Percentiles rank a stretch among this genome's conserved stretches.
Evolutionary conservation across 305 asterid species (phyloP).

Genomic region (Rubia tinctorum): DNA sequence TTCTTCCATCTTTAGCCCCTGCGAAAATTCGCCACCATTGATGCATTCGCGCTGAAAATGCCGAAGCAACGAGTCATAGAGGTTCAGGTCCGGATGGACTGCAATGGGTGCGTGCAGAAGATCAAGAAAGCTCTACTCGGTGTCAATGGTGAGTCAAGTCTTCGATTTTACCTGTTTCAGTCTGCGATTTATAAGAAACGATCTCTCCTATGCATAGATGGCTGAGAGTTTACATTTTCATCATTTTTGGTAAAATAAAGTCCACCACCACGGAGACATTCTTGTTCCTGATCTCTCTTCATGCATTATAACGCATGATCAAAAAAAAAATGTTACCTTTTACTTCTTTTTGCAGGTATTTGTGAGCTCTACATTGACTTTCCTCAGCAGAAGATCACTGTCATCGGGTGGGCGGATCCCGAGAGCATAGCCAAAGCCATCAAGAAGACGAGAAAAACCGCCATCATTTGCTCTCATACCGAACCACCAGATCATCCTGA

Average conservation of each 20-base stretch:
- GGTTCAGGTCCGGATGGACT: slow-evolving; percentile 81
- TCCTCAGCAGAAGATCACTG: slow-evolving; percentile 68
- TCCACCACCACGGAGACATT: too few relatives aligned
- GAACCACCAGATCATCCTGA: slow-evolving; percentile 49
- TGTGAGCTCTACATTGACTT: slow-evolving; percentile 67
- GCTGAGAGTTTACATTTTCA: too few relatives aligned
- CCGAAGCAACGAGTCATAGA: slow-evolving; percentile 74
- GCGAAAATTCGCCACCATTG: not conserved
- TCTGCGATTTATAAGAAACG: too few relatives aligned
- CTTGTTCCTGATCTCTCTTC: not conserved
- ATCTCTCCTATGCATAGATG: too few relatives aligned
- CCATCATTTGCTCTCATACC: slow-evolving; percentile 63
- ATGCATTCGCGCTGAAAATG: slow-evolving; percentile 21
- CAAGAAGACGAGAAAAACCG: slow-evolving; percentile 74
- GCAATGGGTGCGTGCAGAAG: slow-evolving; percentile 92
- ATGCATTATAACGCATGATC: not conserved
- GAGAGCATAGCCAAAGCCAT: slow-evolving; percentile 70
- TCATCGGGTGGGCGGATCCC: slow-evolving; percentile 86
- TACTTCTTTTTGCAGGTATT: slow-evolving; percentile 45
- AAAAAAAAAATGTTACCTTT: not conserved
- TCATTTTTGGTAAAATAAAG: too few relatives aligned
- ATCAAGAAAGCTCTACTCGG: slow-evolving; percentile 82
- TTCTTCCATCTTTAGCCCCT: not conserved
- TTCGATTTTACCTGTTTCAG: too few relatives aligned
- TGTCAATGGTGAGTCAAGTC: slow-evolving; percentile 45